Evolutionary conservation across 257 asterid species (phyloP).

Genomic region (Primulina tabacum): DNA sequence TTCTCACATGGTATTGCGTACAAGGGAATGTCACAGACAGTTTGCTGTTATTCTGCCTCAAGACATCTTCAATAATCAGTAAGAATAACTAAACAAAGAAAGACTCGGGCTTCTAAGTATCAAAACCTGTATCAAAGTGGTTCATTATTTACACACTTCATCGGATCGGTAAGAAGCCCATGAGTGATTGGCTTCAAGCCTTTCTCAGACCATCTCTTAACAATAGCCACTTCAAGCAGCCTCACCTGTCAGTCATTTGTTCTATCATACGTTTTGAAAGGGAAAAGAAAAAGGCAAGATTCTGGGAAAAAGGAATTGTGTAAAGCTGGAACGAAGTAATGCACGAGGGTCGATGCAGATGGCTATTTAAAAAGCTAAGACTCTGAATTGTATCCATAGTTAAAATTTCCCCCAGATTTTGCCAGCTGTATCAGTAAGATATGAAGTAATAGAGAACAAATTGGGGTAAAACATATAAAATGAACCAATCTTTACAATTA

Average conservation of each 20-base stretch:
- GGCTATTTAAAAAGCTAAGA: not conserved
- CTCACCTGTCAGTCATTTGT: conserved; percentile 62
- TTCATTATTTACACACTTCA: conserved; percentile 59
- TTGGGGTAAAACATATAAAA: not conserved
- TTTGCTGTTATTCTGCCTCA: conserved; percentile 3
- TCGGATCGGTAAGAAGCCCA: conserved; percentile 47
- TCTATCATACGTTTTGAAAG: not conserved
- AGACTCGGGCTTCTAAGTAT: not conserved
- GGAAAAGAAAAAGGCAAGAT: not conserved
- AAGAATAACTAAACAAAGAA: conserved; percentile 26
- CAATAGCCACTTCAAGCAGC: conserved; percentile 62
- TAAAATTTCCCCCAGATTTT: not conserved
- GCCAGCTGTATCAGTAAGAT: not conserved
- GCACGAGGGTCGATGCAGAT: not conserved
- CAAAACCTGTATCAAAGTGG: conserved; percentile 28
- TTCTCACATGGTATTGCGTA: not conserved
- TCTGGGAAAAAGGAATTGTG: not conserved
- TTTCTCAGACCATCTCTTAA: conserved; percentile 51
- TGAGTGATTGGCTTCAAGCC: conserved; percentile 60
- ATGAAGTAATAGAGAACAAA: not conserved
- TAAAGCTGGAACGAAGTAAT: not conserved
- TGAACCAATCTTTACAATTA: not conserved
- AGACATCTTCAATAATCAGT: not conserved
- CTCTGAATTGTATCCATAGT: not conserved
- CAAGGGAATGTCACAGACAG: conserved; percentile 1